Evolutionary conservation across 1,139 yeast species (phyloP), one percentile per base, ranked within the genome.

Genomic region (Pichia sp.): DNA sequence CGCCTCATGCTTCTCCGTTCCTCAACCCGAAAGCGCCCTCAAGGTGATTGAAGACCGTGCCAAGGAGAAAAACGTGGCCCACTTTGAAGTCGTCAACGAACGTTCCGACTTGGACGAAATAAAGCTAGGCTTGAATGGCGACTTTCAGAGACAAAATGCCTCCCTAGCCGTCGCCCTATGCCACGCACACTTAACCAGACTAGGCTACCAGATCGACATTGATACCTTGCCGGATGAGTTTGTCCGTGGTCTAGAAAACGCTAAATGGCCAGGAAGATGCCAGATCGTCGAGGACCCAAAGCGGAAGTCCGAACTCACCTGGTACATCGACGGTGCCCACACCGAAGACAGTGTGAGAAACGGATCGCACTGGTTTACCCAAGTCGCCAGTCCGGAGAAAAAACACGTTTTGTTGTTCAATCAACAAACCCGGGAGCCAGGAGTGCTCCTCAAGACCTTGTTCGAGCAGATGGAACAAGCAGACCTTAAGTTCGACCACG

Each of bases 281-380:
- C 98, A 95, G 71, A 77, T 83, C 2, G 72, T 90, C 38, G 66
- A 69, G 5, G 75, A 77, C 45, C 31, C 55, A 4, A 71, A 68
- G 45, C 73, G 73, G 11, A 78, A 72, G 47, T 75, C 74, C 8
- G 75, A 73, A 4, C 69, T 86, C 36, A 80, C 80, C 15, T 93
- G 97, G 96, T 84, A 75, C 62, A 73, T 93, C 11, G 99, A 95
- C 71, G 99, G 99, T 43, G 99, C 99, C 0, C 99, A 95, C 64
- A 95, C 99, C 0, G 73, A 80, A 46, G 99, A 93, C 65, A 88
- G 97, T 56, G 81, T 95, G 38, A 76, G 76, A 32, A 95, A 84
- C 15, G 88, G 97, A 0, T 79, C 93, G 0, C 72, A 72, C 11
- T 93, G 99, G 99, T 89, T 87, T 64, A 76, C 74, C 41, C 64